Evolutionary conservation across 768 basidiomycete species (phyloP), one percentile per base, ranked within the genome.

Genomic region (Tylopilus balloui): DNA sequence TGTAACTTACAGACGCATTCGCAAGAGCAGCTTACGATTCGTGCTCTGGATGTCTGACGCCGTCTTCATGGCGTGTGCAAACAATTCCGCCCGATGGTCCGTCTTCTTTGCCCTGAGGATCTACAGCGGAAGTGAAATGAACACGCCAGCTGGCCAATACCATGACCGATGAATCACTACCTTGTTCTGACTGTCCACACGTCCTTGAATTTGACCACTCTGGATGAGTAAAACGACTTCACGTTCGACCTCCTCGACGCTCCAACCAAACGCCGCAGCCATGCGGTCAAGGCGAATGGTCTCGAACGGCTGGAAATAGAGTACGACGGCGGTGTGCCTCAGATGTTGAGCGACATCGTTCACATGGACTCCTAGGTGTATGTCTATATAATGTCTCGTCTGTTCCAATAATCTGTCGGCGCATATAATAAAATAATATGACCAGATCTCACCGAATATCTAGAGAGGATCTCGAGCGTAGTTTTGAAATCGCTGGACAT

Each of bases 291-390:
- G 77, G 36, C 81, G 77, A 63, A 96, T 90, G 9, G 88, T 81
- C 23, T 86, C 77, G 67, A 93, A 98, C 0, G 94, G 94, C 57
- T 84, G 79, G 74, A 96, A 92, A 69, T 94, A 97, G 41, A 92
- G 78, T n/a, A 80, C 73, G 42, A 97, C 75, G 0, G 91, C 85
- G 51, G 81, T 83, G 56, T 86, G 82, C 34, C 81, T 82, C 67
- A 97, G 86, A 25, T 80, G 73, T 58, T 74, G 76, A 31, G 79
- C 78, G 41, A 98, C 73, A 11, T 77, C 76, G 44, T 69, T 56
- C 32, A 92, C 75, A 61, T 96, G 92, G 5, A 72, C 62, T 6
- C 75, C 70, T 15, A 96, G 78, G 66, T 94, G 87, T 36, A 90
- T 77, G 62, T 93, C 90, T 46, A 91, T 70, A 37, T 75, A 70